Conservation (phyloP, 2,329 filamentous ascomycete species). For the Diaporthe caulivora region DNA sequence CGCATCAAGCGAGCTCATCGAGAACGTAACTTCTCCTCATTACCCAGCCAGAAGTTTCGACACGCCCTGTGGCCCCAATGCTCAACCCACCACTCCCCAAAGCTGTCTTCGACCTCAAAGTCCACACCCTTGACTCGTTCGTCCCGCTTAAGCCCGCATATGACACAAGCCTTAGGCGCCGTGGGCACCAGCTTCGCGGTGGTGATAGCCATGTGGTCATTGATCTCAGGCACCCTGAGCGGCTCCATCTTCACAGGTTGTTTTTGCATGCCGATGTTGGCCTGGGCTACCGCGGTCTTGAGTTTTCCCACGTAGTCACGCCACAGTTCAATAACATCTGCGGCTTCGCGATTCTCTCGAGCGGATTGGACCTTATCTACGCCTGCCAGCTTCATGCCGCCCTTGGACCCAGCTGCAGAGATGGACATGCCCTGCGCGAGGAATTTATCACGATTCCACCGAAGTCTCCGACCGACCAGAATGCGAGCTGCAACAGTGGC, state of each 20-base stretch:
- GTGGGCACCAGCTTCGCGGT: slow-evolving; percentile 80
- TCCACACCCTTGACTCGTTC: slow-evolving; percentile 85
- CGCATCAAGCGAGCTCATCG: slow-evolving; percentile 57
- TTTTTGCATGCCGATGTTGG: slow-evolving; percentile 60
- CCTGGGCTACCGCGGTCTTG: slow-evolving; percentile 77
- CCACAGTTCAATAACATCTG: slow-evolving; percentile 83
- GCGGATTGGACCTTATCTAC: slow-evolving; percentile 86
- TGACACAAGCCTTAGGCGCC: slow-evolving; percentile 80
- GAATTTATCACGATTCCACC: slow-evolving; percentile 91
- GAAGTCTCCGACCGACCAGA: slow-evolving; percentile 84
- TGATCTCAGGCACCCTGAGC: slow-evolving; percentile 76
- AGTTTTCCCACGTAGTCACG: slow-evolving; percentile 80
- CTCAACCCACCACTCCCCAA: slow-evolving; percentile 97
- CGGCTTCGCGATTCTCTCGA: slow-evolving; percentile 86
- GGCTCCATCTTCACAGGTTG: slow-evolving; percentile 46
- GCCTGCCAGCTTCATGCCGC: slow-evolving; percentile 88
- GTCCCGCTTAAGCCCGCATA: slow-evolving; percentile 90
- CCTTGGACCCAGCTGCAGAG: slow-evolving; percentile 78
- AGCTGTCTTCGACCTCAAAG: slow-evolving; percentile 84
- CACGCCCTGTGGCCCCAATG: slow-evolving; percentile 87
- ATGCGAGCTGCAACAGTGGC: slow-evolving; percentile 80
- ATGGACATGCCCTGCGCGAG: slow-evolving; percentile 92
- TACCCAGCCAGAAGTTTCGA: slow-evolving; percentile 85
- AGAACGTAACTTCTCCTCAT: slow-evolving; percentile 77
- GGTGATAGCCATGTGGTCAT: slow-evolving; percentile 76